Evolutionary conservation across 164 flowering plant genomes (phyloP).

Genomic region (Macadamia integrifolia): DNA sequence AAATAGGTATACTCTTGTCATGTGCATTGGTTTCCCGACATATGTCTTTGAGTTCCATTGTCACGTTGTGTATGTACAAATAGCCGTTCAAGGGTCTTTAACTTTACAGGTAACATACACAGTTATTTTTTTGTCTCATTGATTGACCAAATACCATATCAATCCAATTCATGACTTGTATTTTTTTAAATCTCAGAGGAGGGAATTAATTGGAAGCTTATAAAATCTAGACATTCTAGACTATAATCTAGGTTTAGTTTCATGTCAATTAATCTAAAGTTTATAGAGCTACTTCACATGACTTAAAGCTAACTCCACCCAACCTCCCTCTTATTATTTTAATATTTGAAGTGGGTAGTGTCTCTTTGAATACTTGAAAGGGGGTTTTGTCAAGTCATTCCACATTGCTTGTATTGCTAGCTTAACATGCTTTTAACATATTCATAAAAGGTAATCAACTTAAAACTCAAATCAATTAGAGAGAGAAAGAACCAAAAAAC

Average conservation of each 20-base stretch:
- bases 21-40: conserved; percentile 37
- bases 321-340: conserved; percentile 25
- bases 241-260: conserved; percentile 35
- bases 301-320: conserved; percentile 78
- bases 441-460: conserved; percentile 45
- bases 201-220: conserved; percentile 11
- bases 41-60: conserved; percentile 22
- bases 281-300: conserved; percentile 52
- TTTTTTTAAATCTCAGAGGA: conserved; percentile 10
- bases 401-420: conserved; percentile 44
- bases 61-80: conserved; percentile 22
- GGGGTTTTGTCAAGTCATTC: conserved; percentile 30
- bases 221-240: conserved; percentile 35
- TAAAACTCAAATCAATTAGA: conserved; percentile 30
- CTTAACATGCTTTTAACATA: conserved; percentile 41
- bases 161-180: conserved; percentile 29
- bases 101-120: conserved; percentile 21
- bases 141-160: conserved; percentile 29
- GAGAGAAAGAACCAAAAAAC: neutral
- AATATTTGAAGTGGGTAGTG: conserved; percentile 36
- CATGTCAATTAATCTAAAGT: conserved; percentile 14
- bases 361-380: conserved; percentile 45
- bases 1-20: conserved; percentile 15
- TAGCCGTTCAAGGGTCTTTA: conserved; percentile 33
- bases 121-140: conserved; percentile 37